Conservation (phyloP, 441 rosid species). For the Pelargonium exstipulatum region DNA sequence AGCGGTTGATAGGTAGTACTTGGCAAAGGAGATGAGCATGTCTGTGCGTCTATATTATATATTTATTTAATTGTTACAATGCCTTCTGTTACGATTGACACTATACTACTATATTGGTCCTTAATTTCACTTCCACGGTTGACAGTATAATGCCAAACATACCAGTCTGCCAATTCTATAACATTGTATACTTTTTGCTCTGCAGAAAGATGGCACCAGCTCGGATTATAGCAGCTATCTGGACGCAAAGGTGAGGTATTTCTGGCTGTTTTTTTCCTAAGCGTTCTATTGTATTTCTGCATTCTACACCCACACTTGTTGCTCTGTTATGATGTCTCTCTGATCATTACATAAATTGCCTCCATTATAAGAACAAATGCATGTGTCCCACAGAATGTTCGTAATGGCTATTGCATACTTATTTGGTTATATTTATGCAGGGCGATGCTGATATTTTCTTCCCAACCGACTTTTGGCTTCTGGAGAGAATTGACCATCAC, state of each 20-base stretch:
- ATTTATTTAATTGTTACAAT: too few relatives aligned
- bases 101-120: conserved; percentile 4
- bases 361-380: too few relatives aligned
- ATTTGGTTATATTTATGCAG: conserved; percentile 31
- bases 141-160: conserved; percentile 6
- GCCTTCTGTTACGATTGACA: background rate
- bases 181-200: conserved; percentile 23
- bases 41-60: too few relatives aligned
- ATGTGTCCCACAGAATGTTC: background rate
- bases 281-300: too few relatives aligned
- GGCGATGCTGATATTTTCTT: conserved; percentile 98
- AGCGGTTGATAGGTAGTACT: background rate
- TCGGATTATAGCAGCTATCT: conserved; percentile 73
- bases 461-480: conserved; percentile 84
- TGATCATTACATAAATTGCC: too few relatives aligned
- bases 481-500: conserved; percentile 84
- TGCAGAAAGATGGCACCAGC: conserved; percentile 85
- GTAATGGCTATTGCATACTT: background rate
- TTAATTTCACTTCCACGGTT: background rate
- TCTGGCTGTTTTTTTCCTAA: too few relatives aligned
- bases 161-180: conserved; percentile 10
- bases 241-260: conserved; percentile 68
- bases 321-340: too few relatives aligned
- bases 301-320: too few relatives aligned
- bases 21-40: background rate